phyloP scores from a whole-genome alignment of 192 early-diverging fungal species.

The Backusella psychrophila region DNA sequence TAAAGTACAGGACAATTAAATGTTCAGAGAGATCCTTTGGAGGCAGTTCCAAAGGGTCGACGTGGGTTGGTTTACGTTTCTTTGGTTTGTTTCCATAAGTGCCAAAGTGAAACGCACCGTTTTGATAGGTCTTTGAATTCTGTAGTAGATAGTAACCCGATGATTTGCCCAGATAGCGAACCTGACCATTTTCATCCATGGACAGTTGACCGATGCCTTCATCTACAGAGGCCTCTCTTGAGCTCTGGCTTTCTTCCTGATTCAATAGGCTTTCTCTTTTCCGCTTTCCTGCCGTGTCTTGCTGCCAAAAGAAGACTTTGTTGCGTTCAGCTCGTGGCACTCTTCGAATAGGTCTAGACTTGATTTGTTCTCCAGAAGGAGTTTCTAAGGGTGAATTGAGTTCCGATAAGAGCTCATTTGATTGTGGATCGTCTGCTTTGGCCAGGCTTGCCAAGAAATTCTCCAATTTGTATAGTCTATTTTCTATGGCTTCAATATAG shows the following conservation, averaged over 20 bases:
- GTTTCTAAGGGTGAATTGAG: constrained; percentile 39
- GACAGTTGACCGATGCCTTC: constrained; percentile 60
- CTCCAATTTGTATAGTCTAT: constrained; percentile 67
- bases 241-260: neutral
- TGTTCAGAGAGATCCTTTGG: constrained; percentile 53
- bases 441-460: constrained; percentile 60
- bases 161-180: constrained; percentile 71
- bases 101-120: constrained; percentile 40
- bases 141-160: constrained; percentile 75
- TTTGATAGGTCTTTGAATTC: constrained; percentile 47
- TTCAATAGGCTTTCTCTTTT: neutral
- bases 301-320: constrained; percentile 25
- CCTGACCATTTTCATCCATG: constrained; percentile 68
- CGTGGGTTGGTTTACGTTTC: constrained; percentile 30
- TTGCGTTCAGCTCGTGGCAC: neutral
- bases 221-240: constrained; percentile 12
- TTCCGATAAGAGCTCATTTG: constrained; percentile 30
- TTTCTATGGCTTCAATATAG: constrained; percentile 83
- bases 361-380: constrained; percentile 31
- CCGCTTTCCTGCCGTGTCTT: neutral
- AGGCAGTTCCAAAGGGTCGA: constrained; percentile 53
- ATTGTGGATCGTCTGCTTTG: constrained; percentile 41
- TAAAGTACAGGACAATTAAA: constrained; percentile 62
- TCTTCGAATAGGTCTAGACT: constrained; percentile 16
- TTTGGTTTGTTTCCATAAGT: constrained; percentile 11